phyloP scores from a whole-genome alignment of 2,329 filamentous ascomycete genomes.

The Ophiocordyceps camponoti-leonardi region DNA sequence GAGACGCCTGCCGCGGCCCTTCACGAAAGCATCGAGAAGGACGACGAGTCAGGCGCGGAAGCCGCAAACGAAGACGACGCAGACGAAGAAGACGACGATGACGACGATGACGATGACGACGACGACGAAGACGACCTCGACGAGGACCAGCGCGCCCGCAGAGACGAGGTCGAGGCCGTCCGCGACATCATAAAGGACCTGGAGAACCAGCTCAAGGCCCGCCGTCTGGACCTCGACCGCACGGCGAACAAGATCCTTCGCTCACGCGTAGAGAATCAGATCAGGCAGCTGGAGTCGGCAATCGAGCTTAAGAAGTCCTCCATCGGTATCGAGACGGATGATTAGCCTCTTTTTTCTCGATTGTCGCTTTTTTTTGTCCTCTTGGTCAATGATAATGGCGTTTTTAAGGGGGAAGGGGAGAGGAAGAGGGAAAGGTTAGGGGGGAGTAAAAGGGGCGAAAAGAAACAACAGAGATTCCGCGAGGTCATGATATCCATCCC shows the following conservation, averaged over 20 bases:
- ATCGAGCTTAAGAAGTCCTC: conserved; percentile 27
- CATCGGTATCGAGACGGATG: conserved; percentile 22
- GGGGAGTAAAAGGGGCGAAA: too few relatives aligned
- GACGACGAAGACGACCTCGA: conserved; percentile 37
- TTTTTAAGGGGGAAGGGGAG: too few relatives aligned
- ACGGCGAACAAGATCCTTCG: conserved; percentile 30
- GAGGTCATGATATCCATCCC: too few relatives aligned
- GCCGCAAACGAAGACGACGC: conserved; percentile 13
- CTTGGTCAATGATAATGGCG: too few relatives aligned
- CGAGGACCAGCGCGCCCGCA: conserved; percentile 31
- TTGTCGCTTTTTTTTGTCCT: too few relatives aligned
- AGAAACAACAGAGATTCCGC: too few relatives aligned
- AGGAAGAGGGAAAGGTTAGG: too few relatives aligned
- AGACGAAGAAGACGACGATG: conserved; percentile 25
- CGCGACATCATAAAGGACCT: conserved; percentile 36
- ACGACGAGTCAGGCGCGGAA: conserved; percentile 12
- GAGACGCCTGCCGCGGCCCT: conserved; percentile 24
- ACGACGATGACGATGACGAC: conserved; percentile 20
- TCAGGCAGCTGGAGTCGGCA: conserved; percentile 27
- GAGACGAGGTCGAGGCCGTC: conserved; percentile 34
- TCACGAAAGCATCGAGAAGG: conserved; percentile 27
- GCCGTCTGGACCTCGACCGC: conserved; percentile 25
- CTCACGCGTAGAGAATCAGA: conserved; percentile 30
- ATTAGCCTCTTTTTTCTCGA: too few relatives aligned
- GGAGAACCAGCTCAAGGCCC: conserved; percentile 28